A percentile compares a stretch with the other conserved stretches of the same genome.
Conservation (phyloP, 106 monocot species). For the Gastrodia elata region DNA sequence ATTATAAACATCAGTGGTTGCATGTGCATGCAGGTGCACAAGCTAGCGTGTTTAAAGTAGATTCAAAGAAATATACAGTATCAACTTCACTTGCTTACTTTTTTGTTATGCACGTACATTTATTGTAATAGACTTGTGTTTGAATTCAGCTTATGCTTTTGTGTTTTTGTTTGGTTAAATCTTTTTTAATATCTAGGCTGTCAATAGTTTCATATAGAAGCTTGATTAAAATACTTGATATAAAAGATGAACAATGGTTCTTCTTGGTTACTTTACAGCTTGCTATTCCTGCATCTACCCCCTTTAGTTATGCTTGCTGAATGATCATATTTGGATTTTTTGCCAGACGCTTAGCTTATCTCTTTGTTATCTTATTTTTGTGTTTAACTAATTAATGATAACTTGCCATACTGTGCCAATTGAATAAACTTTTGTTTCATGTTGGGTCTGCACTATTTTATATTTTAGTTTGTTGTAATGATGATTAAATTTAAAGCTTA, state of each 20-base stretch:
- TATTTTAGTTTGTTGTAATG: not conserved
- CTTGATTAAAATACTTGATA: not conserved
- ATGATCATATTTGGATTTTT: not conserved
- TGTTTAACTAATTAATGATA: not conserved
- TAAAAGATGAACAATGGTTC: not conserved
- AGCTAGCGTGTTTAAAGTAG: not conserved
- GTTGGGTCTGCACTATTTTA: not conserved
- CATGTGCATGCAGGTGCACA: not conserved
- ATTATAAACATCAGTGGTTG: not conserved
- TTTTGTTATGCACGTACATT: not conserved
- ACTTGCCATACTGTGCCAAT: not conserved
- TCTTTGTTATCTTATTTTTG: not conserved
- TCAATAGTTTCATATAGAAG: conserved; percentile 3
- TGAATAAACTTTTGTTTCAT: not conserved
- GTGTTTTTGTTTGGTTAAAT: not conserved
- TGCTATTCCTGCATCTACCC: not conserved
- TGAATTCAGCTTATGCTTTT: not conserved
- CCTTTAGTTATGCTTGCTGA: not conserved
- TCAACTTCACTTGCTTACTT: not conserved
- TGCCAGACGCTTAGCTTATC: not conserved
- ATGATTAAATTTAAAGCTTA: not conserved
- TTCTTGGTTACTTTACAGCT: not conserved
- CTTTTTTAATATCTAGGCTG: not conserved
- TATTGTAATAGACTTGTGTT: not conserved
- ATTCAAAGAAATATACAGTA: not conserved